Base-by-base conservation (phyloP, 495 filamentous ascomycete species). In the Bacidia rubella region DNA sequence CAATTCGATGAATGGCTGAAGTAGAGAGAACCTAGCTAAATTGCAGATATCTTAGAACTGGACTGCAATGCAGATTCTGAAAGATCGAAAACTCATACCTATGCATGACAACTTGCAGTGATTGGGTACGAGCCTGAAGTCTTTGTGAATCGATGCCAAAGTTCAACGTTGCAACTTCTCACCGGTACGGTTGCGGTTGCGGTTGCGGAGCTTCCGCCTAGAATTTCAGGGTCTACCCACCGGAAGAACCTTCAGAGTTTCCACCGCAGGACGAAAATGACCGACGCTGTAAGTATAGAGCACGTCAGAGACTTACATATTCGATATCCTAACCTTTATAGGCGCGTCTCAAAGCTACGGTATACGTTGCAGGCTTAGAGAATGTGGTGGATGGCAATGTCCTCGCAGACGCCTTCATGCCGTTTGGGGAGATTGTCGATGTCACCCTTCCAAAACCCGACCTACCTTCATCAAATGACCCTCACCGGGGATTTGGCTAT, bases 401-500 rank as follows among this genome's bases (percentile, higher is more conserved):
- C 40, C 74, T 98, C 43, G 82, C 90, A 43, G 85, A 90, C 59
- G 88, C 89, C 32, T 99, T 99, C 71, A 74, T 97, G 25, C 93
- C 93, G 0, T 99, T 99, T 62, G 92, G 92, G 57, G 88, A 95
- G 62, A 85, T 99, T 54, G 78, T 83, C 49, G 87, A 95, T 61
- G 80, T 98, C 54, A 83, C 86, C 12, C 71, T 98, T 21, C 92
- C 92, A 26, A 87, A 86, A 63, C 83, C 92, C 47, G 86, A 94
- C 54, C 66, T 80, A 51, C 81, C 80, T 50, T 77, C 74, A 52
- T 69, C 77, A 38, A 80, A 71, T 27, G 87, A 93, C 11, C 72
- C 77, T 11, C 92, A 99, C 65, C 73, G 90, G 47, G 92, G 92
- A 0, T 99, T 96, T 67, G 93, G 89, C 56, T 97, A 97, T 61